Evolutionary conservation across 192 early-diverging fungal genomes (phyloP).

Genomic region (Coemansia sp.): DNA sequence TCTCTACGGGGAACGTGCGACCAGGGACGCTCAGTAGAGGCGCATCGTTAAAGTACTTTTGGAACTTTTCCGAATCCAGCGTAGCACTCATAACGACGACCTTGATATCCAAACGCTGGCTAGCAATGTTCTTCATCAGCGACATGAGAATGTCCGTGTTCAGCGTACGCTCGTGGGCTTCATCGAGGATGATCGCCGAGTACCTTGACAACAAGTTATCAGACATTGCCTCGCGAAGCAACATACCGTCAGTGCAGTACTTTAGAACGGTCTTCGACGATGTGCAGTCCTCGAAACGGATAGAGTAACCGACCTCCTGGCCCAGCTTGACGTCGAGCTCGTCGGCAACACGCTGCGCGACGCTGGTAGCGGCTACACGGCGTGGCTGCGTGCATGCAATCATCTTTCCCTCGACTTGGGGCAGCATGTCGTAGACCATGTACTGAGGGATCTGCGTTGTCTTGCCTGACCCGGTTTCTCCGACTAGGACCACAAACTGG

Average conservation of each 20-base stretch:
- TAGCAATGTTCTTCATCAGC: conserved; percentile 89
- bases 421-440: conserved; percentile 87
- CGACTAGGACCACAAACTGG: conserved; percentile 94
- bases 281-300: conserved; percentile 98
- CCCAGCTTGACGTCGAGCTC: conserved; percentile 95
- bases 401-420: conserved; percentile 84
- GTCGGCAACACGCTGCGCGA: conserved; percentile 97
- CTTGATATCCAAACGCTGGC: conserved; percentile 79
- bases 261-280: conserved; percentile 83
- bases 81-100: conserved; percentile 98
- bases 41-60: conserved; percentile 96
- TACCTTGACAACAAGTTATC: conserved; percentile 87
- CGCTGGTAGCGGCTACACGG: conserved; percentile 99
- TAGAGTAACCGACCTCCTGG: conserved; percentile 96
- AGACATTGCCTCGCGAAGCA: conserved; percentile 95
- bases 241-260: conserved; percentile 99
- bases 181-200: conserved; percentile 96
- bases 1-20: conserved; percentile 98
- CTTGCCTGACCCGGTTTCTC: conserved; percentile 98
- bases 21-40: conserved; percentile 93
- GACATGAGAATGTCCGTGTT: conserved; percentile 99
- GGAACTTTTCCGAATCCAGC: conserved; percentile 97
- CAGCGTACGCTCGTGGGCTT: conserved; percentile 98
- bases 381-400: conserved; percentile 99
- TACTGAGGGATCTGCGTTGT: conserved; percentile 99